Percentiles rank a stretch among this genome's conserved stretches.
These are phyloP conservation scores for Citrus mangshanensis DNA, from an alignment of 345 rosid genomes.

Conservation along the genomic window DNA sequence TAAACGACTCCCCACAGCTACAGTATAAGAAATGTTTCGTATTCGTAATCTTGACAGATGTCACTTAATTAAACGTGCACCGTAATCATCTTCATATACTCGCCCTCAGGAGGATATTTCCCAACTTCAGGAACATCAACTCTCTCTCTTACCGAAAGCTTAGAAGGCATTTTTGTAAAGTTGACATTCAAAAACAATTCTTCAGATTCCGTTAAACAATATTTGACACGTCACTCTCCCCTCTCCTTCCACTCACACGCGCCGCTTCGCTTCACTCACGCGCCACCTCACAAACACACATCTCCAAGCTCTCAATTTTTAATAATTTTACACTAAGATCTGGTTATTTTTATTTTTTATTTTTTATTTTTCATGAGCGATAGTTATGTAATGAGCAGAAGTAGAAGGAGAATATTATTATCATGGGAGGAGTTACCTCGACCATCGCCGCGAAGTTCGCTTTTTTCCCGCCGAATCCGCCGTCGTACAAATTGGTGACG, in stretches of 20 bases:
- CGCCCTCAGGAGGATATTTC: slow-evolving; percentile 29
- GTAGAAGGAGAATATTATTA: neutral
- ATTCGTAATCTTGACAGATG: neutral
- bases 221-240: neutral
- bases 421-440: slow-evolving; percentile 96
- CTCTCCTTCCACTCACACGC: neutral
- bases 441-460: slow-evolving; percentile 97
- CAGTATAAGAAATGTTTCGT: too few relatives aligned
- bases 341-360: slow-evolving; percentile 8
- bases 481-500: slow-evolving; percentile 58
- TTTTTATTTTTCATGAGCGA: slow-evolving; percentile 25
- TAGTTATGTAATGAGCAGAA: slow-evolving; percentile 37
- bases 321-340: neutral
- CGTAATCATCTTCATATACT: neutral
- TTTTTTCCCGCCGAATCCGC: slow-evolving; percentile 93
- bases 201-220: neutral
- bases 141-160: neutral
- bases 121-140: neutral
- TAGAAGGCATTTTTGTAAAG: too few relatives aligned
- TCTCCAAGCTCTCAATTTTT: too few relatives aligned
- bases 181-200: neutral
- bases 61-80: neutral
- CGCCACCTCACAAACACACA: neutral
- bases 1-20: too few relatives aligned
- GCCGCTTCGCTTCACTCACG: neutral